A percentile compares a stretch with the other conserved stretches of the same genome.
These are phyloP conservation scores for Puccinia hordei DNA, from an alignment of 1,284 basidiomycete species.

Conservation along the genomic window DNA sequence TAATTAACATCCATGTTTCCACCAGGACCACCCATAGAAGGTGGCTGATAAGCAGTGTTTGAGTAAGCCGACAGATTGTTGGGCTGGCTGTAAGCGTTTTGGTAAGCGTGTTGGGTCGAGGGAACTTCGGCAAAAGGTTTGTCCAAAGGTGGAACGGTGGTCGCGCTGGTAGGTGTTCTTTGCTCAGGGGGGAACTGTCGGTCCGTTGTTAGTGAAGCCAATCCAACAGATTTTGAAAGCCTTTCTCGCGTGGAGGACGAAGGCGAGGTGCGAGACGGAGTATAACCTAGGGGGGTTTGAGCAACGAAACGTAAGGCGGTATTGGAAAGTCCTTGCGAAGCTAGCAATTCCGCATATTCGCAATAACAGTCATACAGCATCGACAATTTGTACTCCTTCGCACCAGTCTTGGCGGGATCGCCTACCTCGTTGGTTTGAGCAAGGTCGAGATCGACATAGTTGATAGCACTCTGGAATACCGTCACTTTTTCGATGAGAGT, in stretches of 20 bases:
- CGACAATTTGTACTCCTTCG: slow-evolving; percentile 78
- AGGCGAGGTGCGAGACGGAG: slow-evolving; percentile 63
- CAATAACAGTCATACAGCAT: slow-evolving; percentile 87
- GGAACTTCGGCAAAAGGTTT: slow-evolving; percentile 32
- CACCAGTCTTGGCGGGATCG: slow-evolving; percentile 63
- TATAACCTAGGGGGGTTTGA: slow-evolving; percentile 78
- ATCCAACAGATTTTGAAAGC: slow-evolving; percentile 54
- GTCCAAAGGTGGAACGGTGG: slow-evolving; percentile 48
- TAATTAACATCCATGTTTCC: slow-evolving; percentile 44
- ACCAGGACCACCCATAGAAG: slow-evolving; percentile 9
- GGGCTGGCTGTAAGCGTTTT: slow-evolving; percentile 21
- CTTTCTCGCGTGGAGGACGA: slow-evolving; percentile 62
- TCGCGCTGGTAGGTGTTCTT: slow-evolving; percentile 51
- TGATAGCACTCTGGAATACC: slow-evolving; percentile 85
- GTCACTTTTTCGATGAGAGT: slow-evolving; percentile 96
- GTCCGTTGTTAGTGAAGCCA: slow-evolving; percentile 52
- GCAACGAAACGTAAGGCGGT: slow-evolving; percentile 80
- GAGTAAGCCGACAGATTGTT: slow-evolving; percentile 24
- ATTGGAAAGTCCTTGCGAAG: slow-evolving; percentile 81
- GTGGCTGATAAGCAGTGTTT: slow-evolving; percentile 26
- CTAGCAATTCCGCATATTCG: slow-evolving; percentile 91
- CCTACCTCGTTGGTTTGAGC: slow-evolving; percentile 61
- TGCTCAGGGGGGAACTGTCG: slow-evolving; percentile 52
- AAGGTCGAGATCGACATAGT: slow-evolving; percentile 82
- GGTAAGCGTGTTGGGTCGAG: slow-evolving; percentile 28